Evolutionary conservation across 768 basidiomycete species (phyloP), one percentile per base, ranked within the genome.

Genomic region (Lactifluus piperatus): DNA sequence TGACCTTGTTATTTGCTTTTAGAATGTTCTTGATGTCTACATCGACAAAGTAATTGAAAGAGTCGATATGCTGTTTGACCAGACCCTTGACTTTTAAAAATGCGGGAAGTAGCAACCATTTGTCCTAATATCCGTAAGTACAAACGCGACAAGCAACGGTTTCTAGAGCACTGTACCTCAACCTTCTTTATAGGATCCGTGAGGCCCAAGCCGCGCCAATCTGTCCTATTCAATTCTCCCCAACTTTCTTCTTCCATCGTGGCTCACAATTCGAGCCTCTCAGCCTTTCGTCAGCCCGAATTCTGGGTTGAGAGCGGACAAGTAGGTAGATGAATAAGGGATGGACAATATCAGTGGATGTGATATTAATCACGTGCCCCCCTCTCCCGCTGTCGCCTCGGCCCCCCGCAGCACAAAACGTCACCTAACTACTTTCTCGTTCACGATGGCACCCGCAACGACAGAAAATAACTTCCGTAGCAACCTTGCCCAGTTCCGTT

Each of bases 51-150:
- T 95, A 94, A 75, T 97, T 97, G 83, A 93, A 98, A 8, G 93
- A 97, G 72, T 97, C 97, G 65, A 97, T 90, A 70, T 99, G 97
- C 70, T 98, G 97, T 75, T 98, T 98, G 62, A 99, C 97, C 14
- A 99, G 85, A 59, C 97, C 97, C 68, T 99, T 99, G 62, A 97
- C 91, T 73, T 94, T 89, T 52, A 99, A 78, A 68, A 98, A 99
- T 10, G 94, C 95, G 2, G 97, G 97, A 2, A 99, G 76, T 10
- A 99, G 76, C 20, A 97, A 82, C 97, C 97, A 99, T 84, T 99
- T 99, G 71, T 99, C 97, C 94, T 97, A 65, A 45, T 32, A 14
- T 50, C 39, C 22, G 24, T 50, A 20, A 56, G 34, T 11, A 18
- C 16, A 18, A n/a, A 49, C 14, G 36, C 32, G 56, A 18, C 43